Evolutionary conservation across 306 rosid genomes (phyloP).

Genomic region (Herpetospermum pedunculosum): DNA sequence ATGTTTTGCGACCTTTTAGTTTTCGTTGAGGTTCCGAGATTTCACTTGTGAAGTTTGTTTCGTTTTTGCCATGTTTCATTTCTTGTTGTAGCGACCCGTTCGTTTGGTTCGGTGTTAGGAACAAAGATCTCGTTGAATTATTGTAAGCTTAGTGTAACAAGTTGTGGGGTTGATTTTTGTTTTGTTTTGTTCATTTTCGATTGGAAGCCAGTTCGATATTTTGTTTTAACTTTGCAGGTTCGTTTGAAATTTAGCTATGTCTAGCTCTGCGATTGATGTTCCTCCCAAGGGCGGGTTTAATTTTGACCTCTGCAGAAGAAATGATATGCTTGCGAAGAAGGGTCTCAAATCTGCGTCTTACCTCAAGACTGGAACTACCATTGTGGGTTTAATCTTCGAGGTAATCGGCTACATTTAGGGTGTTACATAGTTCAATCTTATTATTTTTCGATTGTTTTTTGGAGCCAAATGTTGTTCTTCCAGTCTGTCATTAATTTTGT

Average conservation of each 20-base stretch:
- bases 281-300: constrained; percentile 85
- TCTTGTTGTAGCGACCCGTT: neutral
- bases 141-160: neutral
- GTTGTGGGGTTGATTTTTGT: neutral
- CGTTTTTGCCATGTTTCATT: neutral
- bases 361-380: constrained; percentile 84
- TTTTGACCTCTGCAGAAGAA: constrained; percentile 82
- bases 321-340: constrained; percentile 65
- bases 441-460: neutral
- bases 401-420: constrained; percentile 17
- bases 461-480: neutral
- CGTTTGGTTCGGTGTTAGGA: neutral
- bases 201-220: neutral
- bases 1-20: neutral
- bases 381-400: constrained; percentile 75
- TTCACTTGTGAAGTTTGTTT: neutral
- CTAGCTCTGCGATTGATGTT: constrained; percentile 36
- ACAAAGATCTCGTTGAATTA: neutral
- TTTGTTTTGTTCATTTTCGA: neutral
- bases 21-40: neutral
- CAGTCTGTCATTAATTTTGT: neutral
- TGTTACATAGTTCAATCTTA: neutral
- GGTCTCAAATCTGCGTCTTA: constrained; percentile 49
- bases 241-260: constrained; percentile 28
- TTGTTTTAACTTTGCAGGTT: constrained; percentile 15